A percentile compares a stretch with the other conserved stretches of the same genome.
Conservation (phyloP, 306 rosid genomes). For the Biancaea sappan region DNA sequence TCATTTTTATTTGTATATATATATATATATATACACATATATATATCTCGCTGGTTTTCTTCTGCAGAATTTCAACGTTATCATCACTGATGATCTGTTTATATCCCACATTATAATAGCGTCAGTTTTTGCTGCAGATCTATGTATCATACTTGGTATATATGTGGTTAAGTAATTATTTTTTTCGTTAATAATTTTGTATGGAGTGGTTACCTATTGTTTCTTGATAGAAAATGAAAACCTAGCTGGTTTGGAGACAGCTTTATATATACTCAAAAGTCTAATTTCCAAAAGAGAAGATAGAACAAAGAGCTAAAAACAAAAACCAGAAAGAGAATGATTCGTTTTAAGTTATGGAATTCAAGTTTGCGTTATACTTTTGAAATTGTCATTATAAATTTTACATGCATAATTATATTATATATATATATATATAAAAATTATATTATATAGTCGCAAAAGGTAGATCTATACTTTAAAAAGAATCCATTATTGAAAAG, state of each 20-base stretch:
- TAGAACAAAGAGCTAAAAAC: not conserved
- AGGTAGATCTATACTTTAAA: not conserved
- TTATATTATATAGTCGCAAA: no score
- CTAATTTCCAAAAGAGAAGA: not conserved
- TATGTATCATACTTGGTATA: no score
- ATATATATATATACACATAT: no score
- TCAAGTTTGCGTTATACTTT: not conserved
- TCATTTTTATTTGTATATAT: no score
- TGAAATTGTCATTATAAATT: not conserved
- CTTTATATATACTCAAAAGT: not conserved
- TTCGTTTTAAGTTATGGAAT: not conserved
- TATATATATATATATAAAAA: not conserved
- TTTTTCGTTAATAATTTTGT: no score
- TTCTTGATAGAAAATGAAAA: not conserved
- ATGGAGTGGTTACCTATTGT: no score
- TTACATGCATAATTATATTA: not conserved
- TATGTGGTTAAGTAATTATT: no score
- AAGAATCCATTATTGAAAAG: not conserved
- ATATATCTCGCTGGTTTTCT: not conserved
- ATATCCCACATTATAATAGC: no score
- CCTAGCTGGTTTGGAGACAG: not conserved
- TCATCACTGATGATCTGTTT: no score
- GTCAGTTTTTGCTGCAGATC: no score
- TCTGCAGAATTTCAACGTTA: no score
- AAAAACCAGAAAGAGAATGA: not conserved